Base-by-base conservation (phyloP, 192 early-diverging fungal genomes). In the Funneliformis geosporum region DNA sequence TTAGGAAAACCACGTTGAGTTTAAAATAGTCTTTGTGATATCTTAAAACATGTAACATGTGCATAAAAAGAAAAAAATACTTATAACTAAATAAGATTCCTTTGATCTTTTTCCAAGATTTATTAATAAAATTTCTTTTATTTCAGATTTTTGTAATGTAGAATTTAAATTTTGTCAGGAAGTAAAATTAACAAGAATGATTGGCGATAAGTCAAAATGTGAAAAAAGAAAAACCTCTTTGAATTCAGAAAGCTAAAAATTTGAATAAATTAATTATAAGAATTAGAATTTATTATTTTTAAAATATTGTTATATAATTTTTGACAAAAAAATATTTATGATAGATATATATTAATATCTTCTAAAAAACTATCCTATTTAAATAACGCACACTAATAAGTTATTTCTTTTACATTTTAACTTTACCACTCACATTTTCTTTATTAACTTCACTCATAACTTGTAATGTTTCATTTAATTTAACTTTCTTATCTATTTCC, bases 81-180 rank as follows among this genome's bases (percentile, higher is more conserved):
- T 84, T 89, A 94, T 92, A 64, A 96, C 85, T 27, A 96, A 80
- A 76, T 95, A 94, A 11, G 92, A 87, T 40, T 87, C 81, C 43
- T 86, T 88, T n/a, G 74, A 82, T 18, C 88, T 60, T 40, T 86
- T 80, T 39, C 94, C 94, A 79, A 96, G 84, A 73, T 88, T 85
- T 39, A 88, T 85, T 79, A 95, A 83, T 23, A 90, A 25, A 73
- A 96, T 89, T 79, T 95, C 94, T 65, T 90, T 86, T 40, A 95
- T 88, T 40, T 93, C 86, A 23, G 78, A 82, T 14, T 86, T 82
- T 27, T 79, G 42, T 47, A 79, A 80, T 21, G 82, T 69, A 47
- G 86, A 47, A 40, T 85, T 84, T 39, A 60, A 76, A 85, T 85
- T 83, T 23, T 82, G 79, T 55, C 79, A 79, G 59, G 85, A 67